Evolutionary conservation across 257 asterid species (phyloP), one percentile per base, ranked within the genome.

Genomic region (Avicennia marina): DNA sequence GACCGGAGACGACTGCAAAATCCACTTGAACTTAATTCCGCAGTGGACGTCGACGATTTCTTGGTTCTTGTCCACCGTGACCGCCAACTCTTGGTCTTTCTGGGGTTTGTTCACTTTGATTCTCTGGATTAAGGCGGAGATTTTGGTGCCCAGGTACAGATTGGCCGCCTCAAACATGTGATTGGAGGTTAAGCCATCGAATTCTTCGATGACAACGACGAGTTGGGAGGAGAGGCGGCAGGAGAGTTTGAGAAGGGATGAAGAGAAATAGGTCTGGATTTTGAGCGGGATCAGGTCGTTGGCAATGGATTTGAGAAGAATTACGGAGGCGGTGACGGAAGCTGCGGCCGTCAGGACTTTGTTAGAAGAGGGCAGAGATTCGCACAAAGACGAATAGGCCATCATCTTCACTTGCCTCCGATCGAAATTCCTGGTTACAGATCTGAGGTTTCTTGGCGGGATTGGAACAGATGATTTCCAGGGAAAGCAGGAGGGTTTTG

Each of bases 101-200:
- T 70, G 82, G 7, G 83, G 77, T 56, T 83, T 85, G 76, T 41
- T 68, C 34, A 81, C 84, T 68, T 72, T 81, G 75, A 85, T 83
- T 44, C 86, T 67, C 0, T n/a, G 72, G 0, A 85, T 75, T 59
- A 75, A 75, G 42, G 72, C 51, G 34, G 84, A 75, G 65, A 85
- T 68, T 46, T 72, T 77, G 26, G 86, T 56, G 75, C 77, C 75
- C 4, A 89, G 70, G 45, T 85, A 89, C 15, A 71, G 10, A 43
- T 64, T 77, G 56, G 85, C 79, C 0, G 87, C 79, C 0, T 74
- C 75, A 52, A 83, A 89, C 77, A 85, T 70, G 6, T 77, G 85
- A 60, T 89, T 89, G 40, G 82, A 22, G 4, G 90, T 70, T 17
- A 89, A 80, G 63, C 82, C 94, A 13, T 89, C 88, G 72, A 60